Percentiles rank a stretch among this genome's conserved stretches.
Evolutionary conservation across 225 moss, liverwort and hornwort species (phyloP).

Genomic region (Straminergon stramineum): DNA sequence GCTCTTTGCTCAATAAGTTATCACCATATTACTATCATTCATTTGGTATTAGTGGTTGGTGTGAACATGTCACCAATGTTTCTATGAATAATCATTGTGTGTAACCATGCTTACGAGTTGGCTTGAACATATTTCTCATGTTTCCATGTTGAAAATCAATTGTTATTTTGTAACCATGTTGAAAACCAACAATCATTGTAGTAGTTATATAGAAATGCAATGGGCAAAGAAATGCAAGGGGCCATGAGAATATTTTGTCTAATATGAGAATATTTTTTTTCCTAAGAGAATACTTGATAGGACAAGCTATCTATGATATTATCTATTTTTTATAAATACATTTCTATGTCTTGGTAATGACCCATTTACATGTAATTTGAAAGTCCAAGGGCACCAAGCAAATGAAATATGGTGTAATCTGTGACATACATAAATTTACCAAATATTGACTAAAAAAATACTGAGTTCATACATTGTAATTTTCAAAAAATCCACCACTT

Average conservation of each 20-base stretch:
- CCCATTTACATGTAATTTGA: not conserved
- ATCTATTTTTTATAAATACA: not conserved
- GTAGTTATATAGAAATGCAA: not conserved
- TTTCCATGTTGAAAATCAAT: not conserved
- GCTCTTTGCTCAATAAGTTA: not conserved
- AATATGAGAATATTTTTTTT: not conserved
- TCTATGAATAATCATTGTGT: no score
- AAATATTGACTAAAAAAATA: no score
- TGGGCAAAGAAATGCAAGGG: not conserved
- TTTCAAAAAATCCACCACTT: not conserved
- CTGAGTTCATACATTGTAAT: not conserved
- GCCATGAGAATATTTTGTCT: not conserved
- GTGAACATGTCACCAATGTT: not conserved
- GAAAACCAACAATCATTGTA: not conserved
- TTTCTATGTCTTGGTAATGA: not conserved
- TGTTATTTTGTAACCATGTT: not conserved
- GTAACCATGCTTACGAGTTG: no score
- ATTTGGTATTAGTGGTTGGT: not conserved
- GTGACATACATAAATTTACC: not conserved
- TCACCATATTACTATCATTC: not conserved
- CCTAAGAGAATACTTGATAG: not conserved
- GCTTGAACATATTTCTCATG: not conserved
- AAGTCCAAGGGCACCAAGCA: not conserved
- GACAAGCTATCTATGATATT: not conserved
- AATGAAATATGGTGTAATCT: not conserved